Evolutionary conservation across 2,329 filamentous ascomycete genomes (phyloP), one percentile per base, ranked within the genome.

Genomic region (Incumbomyces delicatus): DNA sequence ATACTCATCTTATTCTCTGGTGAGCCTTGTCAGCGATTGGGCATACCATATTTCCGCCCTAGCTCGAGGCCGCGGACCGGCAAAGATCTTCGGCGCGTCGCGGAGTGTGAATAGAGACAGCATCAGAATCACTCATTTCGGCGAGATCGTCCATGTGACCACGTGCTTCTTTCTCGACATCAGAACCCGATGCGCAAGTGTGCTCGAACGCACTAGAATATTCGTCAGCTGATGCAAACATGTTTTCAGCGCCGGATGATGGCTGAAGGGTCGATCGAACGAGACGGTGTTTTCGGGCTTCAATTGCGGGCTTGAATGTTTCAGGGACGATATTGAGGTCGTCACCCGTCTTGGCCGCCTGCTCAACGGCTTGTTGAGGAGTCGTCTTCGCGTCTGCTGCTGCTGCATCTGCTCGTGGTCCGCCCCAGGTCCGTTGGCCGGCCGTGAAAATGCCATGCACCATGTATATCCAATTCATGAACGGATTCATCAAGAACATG

Each of bases 391-490:
- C 71, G 61, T 94, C 84, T 2, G 89, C 89, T 34, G 81, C 75
- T 27, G 85, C 87, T 1, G 89, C 89, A 65, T 96, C 90, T 1
- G 87, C 88, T 58, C 90, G 78, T 10, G 90, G 92, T 0, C 90
- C 90, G 55, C 90, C 90, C 90, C 92, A 98, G 1, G 90, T 96
- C 54, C 90, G 77, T 63, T 95, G 87, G 16, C 89, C 88, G 27
- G 89, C 88, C 1, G 90, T 95, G 65, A 94, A 92, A 57, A 95
- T 94, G 37, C 88, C 89, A 63, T 95, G 95, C 2, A 95, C 84
- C 85, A 95, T 95, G 69, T 96, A 96, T 49, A 87, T 78, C 90
- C 90, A 96, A 66, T 96, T 96, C 74, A 95, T 89, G 61, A 96
- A 94, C 1, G 92, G 90, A 61, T 95, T 96, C 53, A 95, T 65